Evolutionary conservation across 768 basidiomycete genomes (phyloP), one percentile per base, ranked within the genome.

Genomic region (Kwoniella heveanensis): DNA sequence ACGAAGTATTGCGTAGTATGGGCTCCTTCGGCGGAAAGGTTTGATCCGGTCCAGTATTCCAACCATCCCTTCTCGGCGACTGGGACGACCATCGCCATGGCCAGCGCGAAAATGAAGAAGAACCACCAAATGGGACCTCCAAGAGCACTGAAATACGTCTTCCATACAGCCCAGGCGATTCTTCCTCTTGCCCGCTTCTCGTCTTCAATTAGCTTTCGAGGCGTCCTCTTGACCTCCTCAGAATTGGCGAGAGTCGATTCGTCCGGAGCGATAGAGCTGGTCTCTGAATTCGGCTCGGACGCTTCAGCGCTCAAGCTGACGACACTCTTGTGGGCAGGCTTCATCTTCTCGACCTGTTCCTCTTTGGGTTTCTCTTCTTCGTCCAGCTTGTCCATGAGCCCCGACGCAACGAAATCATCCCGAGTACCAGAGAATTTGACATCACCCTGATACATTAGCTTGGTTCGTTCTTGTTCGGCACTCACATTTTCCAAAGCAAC

Each of bases 171-270:
- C 60, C 83, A 80, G 52, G 84, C 80, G 57, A 91, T 89, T 50
- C 87, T 83, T 2, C 90, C 90, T 47, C 86, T 86, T 0, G 88
- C 89, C n/a, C 90, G 84, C 64, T 85, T 86, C 74, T 80, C 70
- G 78, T 84, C 90, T 70, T 95, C 92, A 6, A 94, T 82, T 50
- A 94, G 84, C 76, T 93, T 94, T 37, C 91, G 84, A 0, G 92
- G 89, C 0, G 83, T 73, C 72, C 87, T 89, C 83, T 85, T 70
- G 37, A 58, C 25, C 22, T 57, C 25, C 22, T 57, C 67, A 7
- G 52, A 53, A 53, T 65, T 71, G 24, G 24, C 60, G 37, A 61
- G 50, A 25, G 66, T 74, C 29, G 55, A 51, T 27, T 68, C 73
- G 19, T 82, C 80, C 12, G 83, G 78, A 32, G 81, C 72, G 15